phyloP scores from a whole-genome alignment of 306 rosid genomes.

The Vigna hirtella region DNA sequence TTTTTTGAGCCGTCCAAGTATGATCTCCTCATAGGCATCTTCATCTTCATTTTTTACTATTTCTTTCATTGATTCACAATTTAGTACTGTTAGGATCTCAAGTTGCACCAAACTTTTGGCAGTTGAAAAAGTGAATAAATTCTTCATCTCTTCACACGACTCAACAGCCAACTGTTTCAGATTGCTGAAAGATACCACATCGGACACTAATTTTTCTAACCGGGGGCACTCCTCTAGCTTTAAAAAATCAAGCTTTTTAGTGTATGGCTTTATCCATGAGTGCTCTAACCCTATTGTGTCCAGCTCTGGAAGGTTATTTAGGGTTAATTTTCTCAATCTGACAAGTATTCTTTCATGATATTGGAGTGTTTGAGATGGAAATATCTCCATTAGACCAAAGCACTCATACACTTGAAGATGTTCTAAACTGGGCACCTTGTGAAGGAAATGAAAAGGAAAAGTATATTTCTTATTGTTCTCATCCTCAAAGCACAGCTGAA shows the following conservation, averaged over 20 bases:
- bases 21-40: background rate
- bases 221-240: background rate
- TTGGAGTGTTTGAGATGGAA: background rate
- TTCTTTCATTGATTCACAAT: constrained; percentile 12
- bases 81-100: background rate
- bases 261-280: constrained; percentile 10
- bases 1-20: background rate
- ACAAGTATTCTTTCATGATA: background rate
- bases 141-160: background rate
- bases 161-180: background rate
- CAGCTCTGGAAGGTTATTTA: background rate
- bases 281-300: constrained; percentile 19
- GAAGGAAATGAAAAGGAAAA: background rate
- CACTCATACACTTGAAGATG: background rate
- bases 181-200: background rate
- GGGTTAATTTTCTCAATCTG: background rate
- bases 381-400: constrained; percentile 9
- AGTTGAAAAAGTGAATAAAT: constrained; percentile 31
- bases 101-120: constrained; percentile 39
- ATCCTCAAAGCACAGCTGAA: background rate
- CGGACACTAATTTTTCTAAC: background rate
- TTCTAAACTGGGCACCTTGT: background rate
- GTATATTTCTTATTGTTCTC: background rate
- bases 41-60: constrained; percentile 6
- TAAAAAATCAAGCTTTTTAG: background rate